Evolutionary conservation across 768 basidiomycete genomes (phyloP), one percentile per base, ranked within the genome.

Genomic region (Xanthoconium purpureum): DNA sequence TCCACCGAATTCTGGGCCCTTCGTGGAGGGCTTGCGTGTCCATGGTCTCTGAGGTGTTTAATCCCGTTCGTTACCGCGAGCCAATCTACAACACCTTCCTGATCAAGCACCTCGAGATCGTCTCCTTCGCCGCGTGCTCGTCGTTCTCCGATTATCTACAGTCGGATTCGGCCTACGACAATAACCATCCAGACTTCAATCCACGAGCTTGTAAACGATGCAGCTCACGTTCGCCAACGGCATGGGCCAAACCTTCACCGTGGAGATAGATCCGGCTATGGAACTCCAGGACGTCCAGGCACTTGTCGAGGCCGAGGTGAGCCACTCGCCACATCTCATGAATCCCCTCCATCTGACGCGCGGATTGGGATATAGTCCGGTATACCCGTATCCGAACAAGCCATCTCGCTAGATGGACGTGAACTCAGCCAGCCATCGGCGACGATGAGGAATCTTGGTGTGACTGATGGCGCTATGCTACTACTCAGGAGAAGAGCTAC

Each of bases 211-310:
- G 35, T 32, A 44, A 42, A 66, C 60, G 59, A 92, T 91, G 89
- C 75, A 83, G 63, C 71, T 91, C 53, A 90, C 88, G 3, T 89
- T 91, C 66, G 73, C 84, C 43, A 88, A 77, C 47, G 89, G 91
- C 60, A 59, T 80, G 20, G 89, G 88, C 9, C 77, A 85, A 54
- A 75, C 78, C 2, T 89, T 81, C 62, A 65, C 73, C 39, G 75
- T 96, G 49, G 95, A 98, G 67, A 91, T 97, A 62, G 92, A 94
- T 74, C 82, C 91, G 2, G 81, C 80, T 51, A 94, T 98, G 90
- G 86, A 91, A 71, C 82, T 98, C 30, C 90, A 92, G 77, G 89
- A 95, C 70, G 86, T 98, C 37, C 88, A 89, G 82, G 96, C 92
- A 13, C 77, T 98, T 52, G 79, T 97, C n/a, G 94, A 97, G 73